Evolutionary conservation across 106 monocot genomes (phyloP), one percentile per base, ranked within the genome.

Genomic region (Alisma plantagoaquatica): DNA sequence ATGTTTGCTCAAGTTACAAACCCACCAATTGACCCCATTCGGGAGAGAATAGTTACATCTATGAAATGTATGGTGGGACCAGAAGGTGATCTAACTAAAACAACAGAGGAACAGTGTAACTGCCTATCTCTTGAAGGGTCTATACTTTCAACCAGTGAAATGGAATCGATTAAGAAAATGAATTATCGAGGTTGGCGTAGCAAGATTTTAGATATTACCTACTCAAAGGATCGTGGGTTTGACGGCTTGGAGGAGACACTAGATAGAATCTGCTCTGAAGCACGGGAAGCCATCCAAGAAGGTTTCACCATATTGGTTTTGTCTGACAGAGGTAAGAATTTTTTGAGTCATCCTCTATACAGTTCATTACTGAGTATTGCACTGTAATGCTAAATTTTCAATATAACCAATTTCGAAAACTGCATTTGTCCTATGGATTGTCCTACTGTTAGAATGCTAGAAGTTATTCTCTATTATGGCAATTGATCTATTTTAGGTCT

Each of bases 1-100:
- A 92, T 92, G 92, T 92, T 92, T 66, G 92, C 92, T 16, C 92
- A 92, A 65, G 92, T 92, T n/a, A 92, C 92, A 38, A 92, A 92
- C 44, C 92, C 92, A 12, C 92, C 92, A 26, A 92, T 92, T 46
- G 92, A 92, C 70, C 92, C 92, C 15, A 92, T 92, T 10, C 68
- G 92, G 28, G 92, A 92, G 57, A 92, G 86, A 51, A 92, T 86
- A 31, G 92, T 92, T 31, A 92, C 92, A 7, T 92, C 92, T 41
- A 92, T 82, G 82, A 72, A 86, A 63, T 92, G 92, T 62, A 86
- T 92, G 92, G 74, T 92, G 51, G 92, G 92, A 32, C 92, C 86
- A 24, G 92, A 92, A 77, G 92, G 92, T n/a, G 92, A 92, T 69
- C 59, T 92, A 43, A 79, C 82, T 56, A 86, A 92, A 74, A 92